Percentiles rank a stretch among this genome's conserved stretches.
phyloP scores from a whole-genome alignment of 768 basidiomycete species.

The Candolleomyces eurysporus region DNA sequence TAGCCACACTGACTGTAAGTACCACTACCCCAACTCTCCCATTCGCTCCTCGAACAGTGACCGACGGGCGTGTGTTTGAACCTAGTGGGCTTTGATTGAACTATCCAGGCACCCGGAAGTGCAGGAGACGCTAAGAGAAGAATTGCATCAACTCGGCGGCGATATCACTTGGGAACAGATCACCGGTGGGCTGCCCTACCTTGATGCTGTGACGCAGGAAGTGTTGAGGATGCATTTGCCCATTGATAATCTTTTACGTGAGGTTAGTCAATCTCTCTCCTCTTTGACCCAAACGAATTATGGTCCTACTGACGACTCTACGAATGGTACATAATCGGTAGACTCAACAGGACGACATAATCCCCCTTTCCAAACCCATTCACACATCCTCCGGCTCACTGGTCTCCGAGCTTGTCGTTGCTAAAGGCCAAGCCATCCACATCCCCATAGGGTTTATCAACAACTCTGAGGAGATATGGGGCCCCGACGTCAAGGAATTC shows the following conservation, averaged over 20 bases:
- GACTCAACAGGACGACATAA: constrained; percentile 52
- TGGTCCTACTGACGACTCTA: too few species aligned
- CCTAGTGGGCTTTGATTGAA: constrained; percentile 59
- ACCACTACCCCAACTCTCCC: neutral
- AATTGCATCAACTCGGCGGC: constrained; percentile 39
- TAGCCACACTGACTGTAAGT: constrained; percentile 37
- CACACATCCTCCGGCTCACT: constrained; percentile 36
- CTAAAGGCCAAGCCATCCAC: constrained; percentile 44
- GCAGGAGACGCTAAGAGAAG: constrained; percentile 49
- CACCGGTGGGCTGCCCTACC: constrained; percentile 47
- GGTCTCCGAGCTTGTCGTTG: constrained; percentile 39
- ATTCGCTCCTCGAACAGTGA: neutral
- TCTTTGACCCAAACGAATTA: too few species aligned
- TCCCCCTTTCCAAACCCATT: constrained; percentile 55
- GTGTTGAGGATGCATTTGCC: constrained; percentile 42
- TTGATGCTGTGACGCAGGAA: constrained; percentile 50
- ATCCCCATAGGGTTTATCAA: constrained; percentile 50
- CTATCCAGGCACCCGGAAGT: constrained; percentile 41
- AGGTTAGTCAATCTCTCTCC: neutral
- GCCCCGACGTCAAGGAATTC: constrained; percentile 54
- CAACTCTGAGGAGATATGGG: constrained; percentile 56
- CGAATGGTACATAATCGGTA: constrained; percentile 13
- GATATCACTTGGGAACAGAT: constrained; percentile 62
- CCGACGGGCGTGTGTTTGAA: too few species aligned
- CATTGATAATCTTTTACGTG: constrained; percentile 1